Evolutionary conservation across 208 protist genomes (phyloP), one percentile per base, ranked within the genome.

Genomic region (Lotmaria passim): DNA sequence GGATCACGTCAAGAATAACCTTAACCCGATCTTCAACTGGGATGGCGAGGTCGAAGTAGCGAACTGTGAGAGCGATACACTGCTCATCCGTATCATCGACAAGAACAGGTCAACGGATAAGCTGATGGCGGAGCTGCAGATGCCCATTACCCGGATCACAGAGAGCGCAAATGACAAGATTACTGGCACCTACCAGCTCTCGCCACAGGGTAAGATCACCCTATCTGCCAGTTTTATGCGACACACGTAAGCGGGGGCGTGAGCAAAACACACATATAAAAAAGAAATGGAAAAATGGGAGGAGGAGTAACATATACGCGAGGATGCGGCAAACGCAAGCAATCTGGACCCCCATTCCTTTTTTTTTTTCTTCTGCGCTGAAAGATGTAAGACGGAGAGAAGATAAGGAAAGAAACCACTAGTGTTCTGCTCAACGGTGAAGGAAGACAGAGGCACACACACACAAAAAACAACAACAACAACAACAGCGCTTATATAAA

Each of bases 1-100:
- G 28, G 52, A 52, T 24, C 79, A 82, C 68, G 43, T 89, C 55
- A 82, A 69, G 47, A 75, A 57, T 36, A 85, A 71, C 36, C 80
- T 93, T 38, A 81, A 93, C 68, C 87, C 87, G 0, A 66, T 67
- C 21, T 93, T 82, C 51, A 88, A 90, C 65, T 93, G 80, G 69
- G 79, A 86, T 14, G 78, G 77, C 14, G 87, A 88, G 44, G 56
- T 93, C 46, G 62, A 73, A 19, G 82, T 90, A 55, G 57, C 67
- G 28, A 79, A 88, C 66, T 62, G 39, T 12, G 61, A 73, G 28
- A 78, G 47, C 21, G 83, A 87, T 41, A 67, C 86, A 15, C 58
- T 90, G 31, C 50, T 79, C 28, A 36, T 93, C 48, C 48, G 61
- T n/a, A 30, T 93, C 26, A 73, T 90, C 47, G 87, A 93, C 44